Conservation (phyloP, 768 basidiomycete species). For the Leccinum olivaceopallidum region DNA sequence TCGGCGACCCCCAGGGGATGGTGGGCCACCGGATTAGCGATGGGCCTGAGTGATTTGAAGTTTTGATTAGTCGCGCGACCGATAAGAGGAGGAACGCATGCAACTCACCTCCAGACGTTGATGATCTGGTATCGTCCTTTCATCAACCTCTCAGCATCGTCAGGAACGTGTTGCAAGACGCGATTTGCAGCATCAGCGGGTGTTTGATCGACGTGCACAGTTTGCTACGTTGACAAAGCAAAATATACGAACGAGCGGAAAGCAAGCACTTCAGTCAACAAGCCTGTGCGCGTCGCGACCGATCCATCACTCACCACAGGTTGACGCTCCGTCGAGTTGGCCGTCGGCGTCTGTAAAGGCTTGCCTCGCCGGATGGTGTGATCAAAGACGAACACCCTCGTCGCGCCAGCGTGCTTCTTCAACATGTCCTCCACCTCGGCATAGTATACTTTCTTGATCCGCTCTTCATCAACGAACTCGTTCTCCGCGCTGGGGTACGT, state of each 20-base stretch:
- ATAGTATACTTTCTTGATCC: conserved; percentile 38
- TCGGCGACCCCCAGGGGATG: conserved; percentile 40
- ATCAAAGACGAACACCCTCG: conserved; percentile 42
- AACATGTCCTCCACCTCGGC: conserved; percentile 39
- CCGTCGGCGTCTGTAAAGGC: not conserved
- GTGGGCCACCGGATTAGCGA: conserved; percentile 36
- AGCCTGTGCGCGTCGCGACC: too few species aligned
- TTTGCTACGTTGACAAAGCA: conserved; percentile 20
- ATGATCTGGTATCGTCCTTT: conserved; percentile 41
- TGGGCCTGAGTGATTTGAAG: conserved; percentile 19
- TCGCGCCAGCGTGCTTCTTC: conserved; percentile 38
- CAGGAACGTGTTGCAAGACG: conserved; percentile 37
- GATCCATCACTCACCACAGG: conserved; percentile 28
- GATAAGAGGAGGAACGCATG: not conserved
- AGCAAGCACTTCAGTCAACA: not conserved
- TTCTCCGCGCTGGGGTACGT: conserved; percentile 34
- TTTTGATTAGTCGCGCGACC: not conserved
- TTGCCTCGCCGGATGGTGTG: conserved; percentile 37
- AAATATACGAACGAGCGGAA: not conserved
- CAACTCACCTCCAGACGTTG: conserved; percentile 40
- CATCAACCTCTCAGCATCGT: conserved; percentile 41
- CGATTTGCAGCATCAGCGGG: conserved; percentile 33
- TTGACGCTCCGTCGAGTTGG: conserved; percentile 14
- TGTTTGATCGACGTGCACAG: conserved; percentile 45
- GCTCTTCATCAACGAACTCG: conserved; percentile 37